Evolutionary conservation across 225 moss, liverwort and hornwort species (phyloP).

Genomic region (Lunularia cruciata): DNA sequence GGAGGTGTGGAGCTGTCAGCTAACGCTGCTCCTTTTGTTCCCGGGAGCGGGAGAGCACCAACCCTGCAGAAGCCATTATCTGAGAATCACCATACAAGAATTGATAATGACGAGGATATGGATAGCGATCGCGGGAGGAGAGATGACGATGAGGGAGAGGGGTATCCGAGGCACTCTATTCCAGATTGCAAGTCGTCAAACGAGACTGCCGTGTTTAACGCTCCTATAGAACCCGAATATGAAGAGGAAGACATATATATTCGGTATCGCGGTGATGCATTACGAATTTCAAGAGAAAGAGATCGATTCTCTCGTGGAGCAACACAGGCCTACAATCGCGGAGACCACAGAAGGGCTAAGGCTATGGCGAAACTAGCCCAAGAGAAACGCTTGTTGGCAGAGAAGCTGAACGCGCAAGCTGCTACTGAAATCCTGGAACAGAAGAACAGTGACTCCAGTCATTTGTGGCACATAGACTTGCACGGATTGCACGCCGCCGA

Average conservation of each 20-base stretch:
- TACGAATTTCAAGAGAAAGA: slow-evolving; percentile 44
- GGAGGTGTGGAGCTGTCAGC: slow-evolving; percentile 10
- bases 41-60: slow-evolving; percentile 3
- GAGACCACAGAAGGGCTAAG: slow-evolving; percentile 47
- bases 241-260: slow-evolving; percentile 39
- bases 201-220: slow-evolving; percentile 36
- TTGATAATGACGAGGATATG: neutral
- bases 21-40: slow-evolving; percentile 16
- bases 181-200: slow-evolving; percentile 43
- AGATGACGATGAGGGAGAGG: too few relatives aligned
- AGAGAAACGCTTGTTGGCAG: slow-evolving; percentile 35
- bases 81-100: too few relatives aligned
- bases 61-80: too few relatives aligned
- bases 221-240: slow-evolving; percentile 39
- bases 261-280: slow-evolving; percentile 36
- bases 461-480: slow-evolving; percentile 50
- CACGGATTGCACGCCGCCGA: slow-evolving; percentile 47
- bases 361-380: slow-evolving; percentile 35
- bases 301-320: slow-evolving; percentile 42
- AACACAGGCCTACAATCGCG: slow-evolving; percentile 37
- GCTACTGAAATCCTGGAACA: slow-evolving; percentile 35
- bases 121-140: neutral
- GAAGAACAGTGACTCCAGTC: slow-evolving; percentile 21
- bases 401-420: slow-evolving; percentile 42
- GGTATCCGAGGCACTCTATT: slow-evolving; percentile 24